These are phyloP conservation scores for Juglanconis juglandina DNA, from an alignment of 2,329 filamentous ascomycete genomes.

Conservation along the genomic window DNA sequence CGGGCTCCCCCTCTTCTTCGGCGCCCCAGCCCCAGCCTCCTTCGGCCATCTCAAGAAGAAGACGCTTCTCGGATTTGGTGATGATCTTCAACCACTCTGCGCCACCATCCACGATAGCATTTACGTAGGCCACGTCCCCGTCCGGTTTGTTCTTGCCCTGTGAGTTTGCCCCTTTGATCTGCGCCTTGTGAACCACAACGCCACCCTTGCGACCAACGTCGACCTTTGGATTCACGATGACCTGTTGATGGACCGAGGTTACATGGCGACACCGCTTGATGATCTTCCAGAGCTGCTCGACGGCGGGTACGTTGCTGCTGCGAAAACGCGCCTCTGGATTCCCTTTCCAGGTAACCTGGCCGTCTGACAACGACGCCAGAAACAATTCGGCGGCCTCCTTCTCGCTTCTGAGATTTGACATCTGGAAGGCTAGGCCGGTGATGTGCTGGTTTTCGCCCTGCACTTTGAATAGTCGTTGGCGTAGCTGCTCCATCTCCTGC, in stretches of 20 bases:
- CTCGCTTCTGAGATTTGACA: constrained; percentile 6
- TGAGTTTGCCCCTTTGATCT: neutral
- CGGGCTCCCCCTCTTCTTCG: constrained; percentile 9
- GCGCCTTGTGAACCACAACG: neutral
- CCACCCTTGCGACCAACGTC: neutral
- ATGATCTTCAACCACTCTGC: constrained; percentile 33
- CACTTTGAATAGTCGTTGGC: constrained; percentile 1
- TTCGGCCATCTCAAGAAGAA: constrained; percentile 31
- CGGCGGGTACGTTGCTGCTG: constrained; percentile 14
- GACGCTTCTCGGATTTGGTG: constrained; percentile 26
- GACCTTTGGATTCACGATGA: neutral
- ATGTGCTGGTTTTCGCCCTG: constrained; percentile 7
- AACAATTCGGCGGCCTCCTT: neutral
- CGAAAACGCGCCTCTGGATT: constrained; percentile 12
- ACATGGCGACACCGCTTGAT: constrained; percentile 12
- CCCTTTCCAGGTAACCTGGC: neutral
- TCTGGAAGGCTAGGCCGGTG: constrained; percentile 5
- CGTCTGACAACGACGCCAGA: neutral
- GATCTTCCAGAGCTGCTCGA: constrained; percentile 13
- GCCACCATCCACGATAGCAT: constrained; percentile 32
- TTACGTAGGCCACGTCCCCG: constrained; percentile 12
- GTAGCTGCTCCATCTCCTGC: constrained; percentile 12
- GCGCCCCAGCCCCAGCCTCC: constrained; percentile 26
- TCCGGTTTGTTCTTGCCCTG: neutral
- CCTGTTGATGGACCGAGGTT: constrained; percentile 7